Evolutionary conservation across 2,329 filamentous ascomycete genomes (phyloP).

Genomic region (Epichloe sp.): DNA sequence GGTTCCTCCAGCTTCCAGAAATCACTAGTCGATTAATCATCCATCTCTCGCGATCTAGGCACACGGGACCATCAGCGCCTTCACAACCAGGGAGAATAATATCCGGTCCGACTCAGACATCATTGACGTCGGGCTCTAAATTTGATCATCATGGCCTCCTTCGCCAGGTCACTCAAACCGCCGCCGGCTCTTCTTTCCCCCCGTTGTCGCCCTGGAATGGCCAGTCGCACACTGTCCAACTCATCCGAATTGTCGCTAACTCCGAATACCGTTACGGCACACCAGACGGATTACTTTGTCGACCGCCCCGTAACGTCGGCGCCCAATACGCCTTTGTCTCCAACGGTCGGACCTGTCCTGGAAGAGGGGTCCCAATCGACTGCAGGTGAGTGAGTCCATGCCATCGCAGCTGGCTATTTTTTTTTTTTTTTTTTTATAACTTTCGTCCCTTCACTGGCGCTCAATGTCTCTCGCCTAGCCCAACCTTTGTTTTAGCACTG

Average conservation of each 20-base stretch:
- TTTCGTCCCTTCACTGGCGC: too few relatives aligned
- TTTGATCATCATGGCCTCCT: constrained; percentile 28
- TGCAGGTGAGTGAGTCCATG: neutral
- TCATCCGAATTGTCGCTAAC: constrained; percentile 32
- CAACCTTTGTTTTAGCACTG: neutral
- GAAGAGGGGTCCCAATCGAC: constrained; percentile 1
- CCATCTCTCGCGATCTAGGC: neutral
- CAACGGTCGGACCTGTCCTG: constrained; percentile 1
- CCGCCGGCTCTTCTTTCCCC: constrained; percentile 30
- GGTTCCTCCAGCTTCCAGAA: neutral
- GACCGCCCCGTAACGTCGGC: constrained; percentile 16
- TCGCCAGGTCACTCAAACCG: constrained; percentile 36
- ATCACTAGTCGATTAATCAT: neutral
- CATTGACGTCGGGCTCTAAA: neutral
- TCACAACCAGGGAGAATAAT: neutral
- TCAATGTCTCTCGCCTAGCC: neutral
- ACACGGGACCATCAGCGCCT: neutral
- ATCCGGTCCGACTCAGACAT: neutral
- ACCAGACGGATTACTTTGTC: constrained; percentile 17
- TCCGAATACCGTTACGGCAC: constrained; percentile 9
- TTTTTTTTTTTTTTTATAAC: neutral
- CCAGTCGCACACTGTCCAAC: constrained; percentile 31
- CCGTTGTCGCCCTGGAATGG: constrained; percentile 29
- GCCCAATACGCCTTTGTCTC: constrained; percentile 14
- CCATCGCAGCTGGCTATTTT: neutral